These are phyloP conservation scores for Teunomyces cretensis DNA, from an alignment of 805 yeast genomes.

Conservation along the genomic window DNA sequence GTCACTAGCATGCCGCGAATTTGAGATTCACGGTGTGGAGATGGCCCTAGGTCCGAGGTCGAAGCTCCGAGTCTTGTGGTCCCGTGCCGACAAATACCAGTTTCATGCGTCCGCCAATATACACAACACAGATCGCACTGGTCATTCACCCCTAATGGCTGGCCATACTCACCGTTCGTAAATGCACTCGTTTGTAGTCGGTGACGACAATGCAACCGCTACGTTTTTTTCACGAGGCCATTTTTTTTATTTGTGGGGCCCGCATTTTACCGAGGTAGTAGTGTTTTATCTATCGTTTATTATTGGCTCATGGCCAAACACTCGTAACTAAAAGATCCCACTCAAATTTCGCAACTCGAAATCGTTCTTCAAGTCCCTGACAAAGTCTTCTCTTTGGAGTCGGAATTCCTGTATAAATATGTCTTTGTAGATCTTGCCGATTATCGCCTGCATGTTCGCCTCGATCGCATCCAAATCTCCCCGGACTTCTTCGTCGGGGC, in stretches of 20 bases:
- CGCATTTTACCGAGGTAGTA: neutral
- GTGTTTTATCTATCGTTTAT: neutral
- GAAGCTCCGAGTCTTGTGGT: neutral
- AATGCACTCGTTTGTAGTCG: too few relatives aligned
- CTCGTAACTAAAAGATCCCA: constrained; percentile 13
- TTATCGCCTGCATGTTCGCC: constrained; percentile 35
- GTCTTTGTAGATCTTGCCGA: constrained; percentile 37
- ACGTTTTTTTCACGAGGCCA: neutral
- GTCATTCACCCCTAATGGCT: too few relatives aligned
- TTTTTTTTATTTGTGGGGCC: constrained; percentile 1
- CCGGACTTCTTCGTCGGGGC: constrained; percentile 16
- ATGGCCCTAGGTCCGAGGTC: neutral
- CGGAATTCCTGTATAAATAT: constrained; percentile 45
- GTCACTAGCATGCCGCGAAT: neutral
- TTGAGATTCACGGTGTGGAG: neutral
- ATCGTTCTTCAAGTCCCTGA: constrained; percentile 55
- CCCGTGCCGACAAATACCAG: neutral
- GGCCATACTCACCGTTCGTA: too few relatives aligned
- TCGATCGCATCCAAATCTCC: constrained; percentile 30
- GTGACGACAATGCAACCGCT: too few relatives aligned
- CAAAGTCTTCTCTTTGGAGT: constrained; percentile 40
- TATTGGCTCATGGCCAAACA: neutral
- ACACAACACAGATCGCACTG: too few relatives aligned
- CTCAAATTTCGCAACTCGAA: constrained; percentile 50
- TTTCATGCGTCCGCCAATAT: too few relatives aligned